These are phyloP conservation scores for Grosmannia huntii DNA, from an alignment of 2,329 filamentous ascomycete species.

Conservation along the genomic window DNA sequence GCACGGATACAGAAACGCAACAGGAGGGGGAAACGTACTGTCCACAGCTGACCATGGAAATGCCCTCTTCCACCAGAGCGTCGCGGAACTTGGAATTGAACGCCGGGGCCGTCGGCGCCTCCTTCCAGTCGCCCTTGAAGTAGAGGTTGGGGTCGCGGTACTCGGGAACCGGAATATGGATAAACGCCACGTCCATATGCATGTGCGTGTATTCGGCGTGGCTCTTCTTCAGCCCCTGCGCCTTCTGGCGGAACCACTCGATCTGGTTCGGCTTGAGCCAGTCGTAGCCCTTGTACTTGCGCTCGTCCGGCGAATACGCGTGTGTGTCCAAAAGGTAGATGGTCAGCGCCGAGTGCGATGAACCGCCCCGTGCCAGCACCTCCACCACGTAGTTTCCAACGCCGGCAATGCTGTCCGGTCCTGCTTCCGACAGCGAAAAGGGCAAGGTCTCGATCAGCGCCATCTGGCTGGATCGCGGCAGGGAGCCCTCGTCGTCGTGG, in stretches of 20 bases:
- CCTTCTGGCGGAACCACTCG: slow-evolving; percentile 80
- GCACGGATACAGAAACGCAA: not conserved
- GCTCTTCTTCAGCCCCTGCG: slow-evolving; percentile 57
- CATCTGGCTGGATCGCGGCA: slow-evolving; percentile 72
- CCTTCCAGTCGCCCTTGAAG: slow-evolving; percentile 60
- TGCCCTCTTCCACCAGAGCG: slow-evolving; percentile 71
- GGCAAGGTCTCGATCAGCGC: slow-evolving; percentile 72
- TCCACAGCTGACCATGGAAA: slow-evolving; percentile 80
- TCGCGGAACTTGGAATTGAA: slow-evolving; percentile 93
- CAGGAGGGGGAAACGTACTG: slow-evolving; percentile 46
- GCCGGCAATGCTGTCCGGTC: slow-evolving; percentile 73
- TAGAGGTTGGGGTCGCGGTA: slow-evolving; percentile 52
- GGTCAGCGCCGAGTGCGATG: slow-evolving; percentile 79
- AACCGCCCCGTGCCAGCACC: slow-evolving; percentile 65
- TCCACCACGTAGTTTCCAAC: slow-evolving; percentile 94
- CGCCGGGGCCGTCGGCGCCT: slow-evolving; percentile 72
- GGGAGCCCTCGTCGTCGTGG: slow-evolving; percentile 83
- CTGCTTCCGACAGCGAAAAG: slow-evolving; percentile 75
- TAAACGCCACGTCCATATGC: slow-evolving; percentile 93
- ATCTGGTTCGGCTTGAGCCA: slow-evolving; percentile 95
- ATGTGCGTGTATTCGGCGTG: slow-evolving; percentile 80
- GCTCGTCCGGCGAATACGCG: slow-evolving; percentile 79
- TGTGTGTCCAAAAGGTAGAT: slow-evolving; percentile 95
- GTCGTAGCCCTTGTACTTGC: slow-evolving; percentile 83
- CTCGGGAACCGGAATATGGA: slow-evolving; percentile 92